Percentiles rank a stretch among this genome's conserved stretches.
phyloP scores from a whole-genome alignment of 2,329 filamentous ascomycete genomes.

The Cladosporium sp. region DNA sequence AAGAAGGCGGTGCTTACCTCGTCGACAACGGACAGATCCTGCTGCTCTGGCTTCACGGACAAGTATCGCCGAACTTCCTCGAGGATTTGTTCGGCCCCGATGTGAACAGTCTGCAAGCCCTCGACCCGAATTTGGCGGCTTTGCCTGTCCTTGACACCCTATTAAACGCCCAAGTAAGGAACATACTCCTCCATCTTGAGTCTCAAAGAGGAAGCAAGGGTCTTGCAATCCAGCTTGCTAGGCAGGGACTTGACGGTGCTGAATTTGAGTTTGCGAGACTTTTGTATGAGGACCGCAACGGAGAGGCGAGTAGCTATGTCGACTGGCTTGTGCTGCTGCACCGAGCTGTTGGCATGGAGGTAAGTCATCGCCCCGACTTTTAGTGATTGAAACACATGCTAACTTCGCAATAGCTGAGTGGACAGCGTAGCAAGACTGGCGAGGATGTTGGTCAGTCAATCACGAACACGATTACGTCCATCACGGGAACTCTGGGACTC shows the following conservation, averaged over 20 bases:
- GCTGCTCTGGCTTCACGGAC: slow-evolving; percentile 85
- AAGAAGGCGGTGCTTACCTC: slow-evolving; percentile 89
- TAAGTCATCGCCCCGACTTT: slow-evolving; percentile 25
- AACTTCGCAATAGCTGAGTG: slow-evolving; percentile 24
- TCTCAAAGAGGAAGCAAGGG: slow-evolving; percentile 80
- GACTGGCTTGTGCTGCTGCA: slow-evolving; percentile 98
- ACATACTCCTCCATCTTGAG: slow-evolving; percentile 83
- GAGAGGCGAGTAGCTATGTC: slow-evolving; percentile 95
- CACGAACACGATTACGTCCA: slow-evolving; percentile 28
- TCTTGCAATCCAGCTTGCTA: slow-evolving; percentile 80
- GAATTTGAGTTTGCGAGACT: slow-evolving; percentile 94
- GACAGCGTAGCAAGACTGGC: slow-evolving; percentile 26
- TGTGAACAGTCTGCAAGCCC: slow-evolving; percentile 63
- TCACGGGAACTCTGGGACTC: slow-evolving; percentile 21
- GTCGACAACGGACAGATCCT: slow-evolving; percentile 93
- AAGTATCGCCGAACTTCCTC: slow-evolving; percentile 88
- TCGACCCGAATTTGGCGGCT: slow-evolving; percentile 76
- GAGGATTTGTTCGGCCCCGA: slow-evolving; percentile 84
- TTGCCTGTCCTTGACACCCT: slow-evolving; percentile 86
- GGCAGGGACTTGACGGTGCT: slow-evolving; percentile 88
- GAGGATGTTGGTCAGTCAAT: slow-evolving; percentile 23
- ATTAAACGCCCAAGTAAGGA: slow-evolving; percentile 89
- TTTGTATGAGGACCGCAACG: slow-evolving; percentile 91
- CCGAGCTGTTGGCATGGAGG: slow-evolving; percentile 84
- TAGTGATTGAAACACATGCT: slow-evolving; percentile 9